phyloP scores from a whole-genome alignment of 2,329 filamentous ascomycete genomes.

The Cryphonectria parasitica region DNA sequence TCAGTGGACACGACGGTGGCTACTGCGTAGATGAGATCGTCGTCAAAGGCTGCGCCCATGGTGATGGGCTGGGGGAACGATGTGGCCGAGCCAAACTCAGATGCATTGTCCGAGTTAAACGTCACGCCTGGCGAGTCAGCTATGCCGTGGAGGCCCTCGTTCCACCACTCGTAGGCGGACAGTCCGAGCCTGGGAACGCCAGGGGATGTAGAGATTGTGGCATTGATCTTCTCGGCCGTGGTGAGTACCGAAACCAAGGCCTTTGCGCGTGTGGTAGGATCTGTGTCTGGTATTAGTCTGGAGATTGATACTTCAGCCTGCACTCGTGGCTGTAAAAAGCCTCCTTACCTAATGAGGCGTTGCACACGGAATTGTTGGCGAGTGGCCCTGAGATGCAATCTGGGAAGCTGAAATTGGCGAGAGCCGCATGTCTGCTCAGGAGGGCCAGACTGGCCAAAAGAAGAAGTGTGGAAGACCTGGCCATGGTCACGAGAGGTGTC shows the following conservation, averaged over 20 bases:
- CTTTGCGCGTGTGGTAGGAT: constrained; percentile 19
- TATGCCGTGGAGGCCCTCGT: constrained; percentile 66
- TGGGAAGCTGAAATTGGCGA: constrained; percentile 24
- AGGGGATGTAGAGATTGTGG: constrained; percentile 35
- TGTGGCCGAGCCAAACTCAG: constrained; percentile 62
- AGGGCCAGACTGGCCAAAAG: not conserved
- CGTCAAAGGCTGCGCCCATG: constrained; percentile 66
- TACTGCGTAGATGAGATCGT: constrained; percentile 61
- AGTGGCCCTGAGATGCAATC: constrained; percentile 25
- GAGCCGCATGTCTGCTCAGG: not conserved
- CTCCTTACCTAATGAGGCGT: constrained; percentile 18
- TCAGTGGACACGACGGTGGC: constrained; percentile 57
- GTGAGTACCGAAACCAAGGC: constrained; percentile 24
- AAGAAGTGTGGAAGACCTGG: constrained; percentile 2
- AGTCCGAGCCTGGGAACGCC: constrained; percentile 61
- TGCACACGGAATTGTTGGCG: constrained; percentile 24
- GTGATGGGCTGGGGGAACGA: constrained; percentile 68
- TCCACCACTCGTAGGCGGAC: constrained; percentile 64
- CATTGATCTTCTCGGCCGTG: constrained; percentile 28
- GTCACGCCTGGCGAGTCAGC: constrained; percentile 56
- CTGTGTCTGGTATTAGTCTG: constrained; percentile 12
- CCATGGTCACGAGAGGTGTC: not conserved
- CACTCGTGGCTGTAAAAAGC: no score
- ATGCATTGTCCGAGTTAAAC: constrained; percentile 36
- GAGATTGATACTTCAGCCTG: no score